A percentile compares a stretch with the other conserved stretches of the same genome.
These are phyloP conservation scores for Austroboletus niveus DNA, from an alignment of 1,284 basidiomycete genomes.

Conservation along the genomic window DNA sequence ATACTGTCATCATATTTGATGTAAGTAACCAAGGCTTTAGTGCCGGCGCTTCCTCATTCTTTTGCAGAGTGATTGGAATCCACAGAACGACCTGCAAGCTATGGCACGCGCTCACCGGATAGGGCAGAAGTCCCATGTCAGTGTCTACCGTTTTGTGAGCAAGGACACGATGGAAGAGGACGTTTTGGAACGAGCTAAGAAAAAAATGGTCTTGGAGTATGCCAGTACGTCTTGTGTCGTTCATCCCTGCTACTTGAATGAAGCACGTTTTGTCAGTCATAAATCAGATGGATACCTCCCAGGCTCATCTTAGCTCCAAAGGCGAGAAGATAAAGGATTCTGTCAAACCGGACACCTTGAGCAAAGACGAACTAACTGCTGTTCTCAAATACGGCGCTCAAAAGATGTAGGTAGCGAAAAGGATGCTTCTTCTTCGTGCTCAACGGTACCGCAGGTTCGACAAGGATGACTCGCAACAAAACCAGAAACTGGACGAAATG, in stretches of 20 bases:
- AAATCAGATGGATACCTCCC: slow-evolving; percentile 99
- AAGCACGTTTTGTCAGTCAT: slow-evolving; percentile 64
- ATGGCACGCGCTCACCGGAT: slow-evolving; percentile 99
- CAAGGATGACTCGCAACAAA: slow-evolving; percentile 91
- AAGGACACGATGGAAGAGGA: slow-evolving; percentile 99
- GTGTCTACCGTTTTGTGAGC: slow-evolving; percentile 96
- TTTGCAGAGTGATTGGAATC: slow-evolving; percentile 87
- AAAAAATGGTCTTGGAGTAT: slow-evolving; percentile 99
- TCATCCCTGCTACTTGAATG: slow-evolving; percentile 6
- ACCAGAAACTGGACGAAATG: slow-evolving; percentile 98
- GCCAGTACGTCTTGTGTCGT: slow-evolving; percentile 70
- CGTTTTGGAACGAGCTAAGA: slow-evolving; percentile 95
- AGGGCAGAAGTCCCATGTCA: slow-evolving; percentile 97
- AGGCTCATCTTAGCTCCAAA: slow-evolving; percentile 90
- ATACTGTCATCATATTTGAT: slow-evolving; percentile 99
- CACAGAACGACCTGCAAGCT: slow-evolving; percentile 97
- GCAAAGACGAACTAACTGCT: slow-evolving; percentile 97
- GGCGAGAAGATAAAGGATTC: slow-evolving; percentile 63
- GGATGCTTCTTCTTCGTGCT: slow-evolving; percentile 11
- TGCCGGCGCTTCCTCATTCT: slow-evolving; percentile 14
- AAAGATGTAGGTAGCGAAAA: slow-evolving; percentile 70
- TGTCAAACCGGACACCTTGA: slow-evolving; percentile 84
- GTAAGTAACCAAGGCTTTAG: slow-evolving; percentile 47
- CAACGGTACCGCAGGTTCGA: slow-evolving; percentile 71
- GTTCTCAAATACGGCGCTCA: slow-evolving; percentile 99